Conservation (phyloP, 768 basidiomycete species). For the Glaciozyma antarctica region DNA sequence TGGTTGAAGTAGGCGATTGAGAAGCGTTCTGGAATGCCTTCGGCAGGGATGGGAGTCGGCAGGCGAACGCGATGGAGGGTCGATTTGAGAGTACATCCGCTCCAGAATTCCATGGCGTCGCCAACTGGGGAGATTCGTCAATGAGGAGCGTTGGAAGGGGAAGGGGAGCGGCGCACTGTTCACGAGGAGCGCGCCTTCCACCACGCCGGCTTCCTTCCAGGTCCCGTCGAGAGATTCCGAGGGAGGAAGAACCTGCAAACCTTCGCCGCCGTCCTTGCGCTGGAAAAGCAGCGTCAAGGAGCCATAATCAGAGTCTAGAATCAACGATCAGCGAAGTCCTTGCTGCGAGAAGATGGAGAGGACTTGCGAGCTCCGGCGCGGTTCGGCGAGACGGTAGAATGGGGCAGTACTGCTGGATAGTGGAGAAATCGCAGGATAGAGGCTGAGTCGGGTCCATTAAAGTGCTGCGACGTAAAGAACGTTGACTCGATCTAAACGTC, state of each 20-base stretch:
- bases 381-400: slow-evolving; percentile 17
- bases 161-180: slow-evolving; percentile 12
- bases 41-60: slow-evolving; percentile 14
- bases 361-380: slow-evolving; percentile 19
- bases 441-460: background rate
- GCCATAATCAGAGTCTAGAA: slow-evolving; percentile 13
- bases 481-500: slow-evolving; percentile 3
- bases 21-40: slow-evolving; percentile 26
- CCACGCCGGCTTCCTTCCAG: slow-evolving; percentile 18
- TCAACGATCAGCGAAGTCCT: background rate
- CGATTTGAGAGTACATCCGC: slow-evolving; percentile 19
- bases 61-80: slow-evolving; percentile 29
- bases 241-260: slow-evolving; percentile 18
- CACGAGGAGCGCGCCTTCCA: slow-evolving; percentile 16
- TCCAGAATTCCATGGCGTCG: slow-evolving; percentile 23
- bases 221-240: slow-evolving; percentile 15
- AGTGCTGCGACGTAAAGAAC: slow-evolving; percentile 20
- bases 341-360: background rate
- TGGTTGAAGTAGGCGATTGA: slow-evolving; percentile 29
- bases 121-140: background rate
- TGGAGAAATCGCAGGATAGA: slow-evolving; percentile 29
- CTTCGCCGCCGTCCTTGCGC: slow-evolving; percentile 18
- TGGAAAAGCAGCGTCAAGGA: slow-evolving; percentile 18
- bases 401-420: slow-evolving; percentile 15
- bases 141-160: too few species aligned